Conservation (phyloP, 2,329 filamentous ascomycete genomes). For the Sclerotiophoma versabilis region DNA sequence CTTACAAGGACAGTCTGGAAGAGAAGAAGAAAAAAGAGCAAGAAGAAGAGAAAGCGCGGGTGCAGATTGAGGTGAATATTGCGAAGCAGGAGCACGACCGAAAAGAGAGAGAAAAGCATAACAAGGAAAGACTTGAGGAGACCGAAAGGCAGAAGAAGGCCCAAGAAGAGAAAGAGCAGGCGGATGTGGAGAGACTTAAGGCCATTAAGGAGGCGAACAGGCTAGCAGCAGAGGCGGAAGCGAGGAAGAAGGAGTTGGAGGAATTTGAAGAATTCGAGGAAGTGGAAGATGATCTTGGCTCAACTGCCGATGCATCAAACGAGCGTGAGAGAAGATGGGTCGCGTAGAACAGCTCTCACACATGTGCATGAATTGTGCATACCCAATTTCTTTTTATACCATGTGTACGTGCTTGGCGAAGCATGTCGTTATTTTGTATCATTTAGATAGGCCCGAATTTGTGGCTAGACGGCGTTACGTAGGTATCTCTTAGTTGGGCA, state of each 20-base stretch:
- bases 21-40: constrained; percentile 21
- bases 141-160: constrained; percentile 1
- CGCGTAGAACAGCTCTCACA: not conserved
- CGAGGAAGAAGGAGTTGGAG: not conserved
- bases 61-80: constrained; percentile 5
- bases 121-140: constrained; percentile 16
- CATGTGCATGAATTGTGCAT: not conserved
- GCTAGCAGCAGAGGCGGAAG: not conserved
- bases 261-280: not conserved
- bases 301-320: not conserved
- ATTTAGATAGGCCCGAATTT: not conserved
- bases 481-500: too few relatives aligned
- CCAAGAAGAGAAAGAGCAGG: constrained; percentile 7
- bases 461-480: not conserved
- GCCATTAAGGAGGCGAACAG: constrained; percentile 4
- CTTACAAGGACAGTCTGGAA: constrained; percentile 19
- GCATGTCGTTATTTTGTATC: not conserved
- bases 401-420: not conserved
- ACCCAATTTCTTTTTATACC: not conserved
- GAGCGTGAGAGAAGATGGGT: not conserved
- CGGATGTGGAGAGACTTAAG: constrained; percentile 8
- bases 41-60: constrained; percentile 19
- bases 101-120: constrained; percentile 11
- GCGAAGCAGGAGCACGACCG: constrained; percentile 17
- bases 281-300: not conserved